These are phyloP conservation scores for Irpex sp. DNA, from an alignment of 1,284 basidiomycete genomes.

Conservation along the genomic window DNA sequence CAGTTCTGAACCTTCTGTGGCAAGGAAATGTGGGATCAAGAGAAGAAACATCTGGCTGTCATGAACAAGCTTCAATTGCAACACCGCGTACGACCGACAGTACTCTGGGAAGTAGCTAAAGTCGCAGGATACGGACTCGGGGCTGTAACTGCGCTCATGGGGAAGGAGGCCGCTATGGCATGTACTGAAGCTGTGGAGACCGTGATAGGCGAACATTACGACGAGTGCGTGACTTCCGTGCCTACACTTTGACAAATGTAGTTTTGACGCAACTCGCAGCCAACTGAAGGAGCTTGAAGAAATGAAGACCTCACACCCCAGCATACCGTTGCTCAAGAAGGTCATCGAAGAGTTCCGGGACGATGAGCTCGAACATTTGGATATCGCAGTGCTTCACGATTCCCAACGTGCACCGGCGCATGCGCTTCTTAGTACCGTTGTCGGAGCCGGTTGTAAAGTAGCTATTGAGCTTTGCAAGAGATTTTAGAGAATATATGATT, in stretches of 20 bases:
- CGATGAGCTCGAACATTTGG: slow-evolving; percentile 93
- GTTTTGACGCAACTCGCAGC: slow-evolving; percentile 35
- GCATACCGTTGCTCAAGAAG: slow-evolving; percentile 71
- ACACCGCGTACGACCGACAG: slow-evolving; percentile 82
- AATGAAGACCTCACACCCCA: slow-evolving; percentile 68
- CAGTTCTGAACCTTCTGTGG: too few relatives aligned
- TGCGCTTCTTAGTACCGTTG: slow-evolving; percentile 81
- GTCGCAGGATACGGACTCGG: slow-evolving; percentile 85
- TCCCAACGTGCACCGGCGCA: slow-evolving; percentile 92
- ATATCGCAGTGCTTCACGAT: slow-evolving; percentile 88
- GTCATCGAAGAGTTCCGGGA: slow-evolving; percentile 88
- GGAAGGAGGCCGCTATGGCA: slow-evolving; percentile 95
- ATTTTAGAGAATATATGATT: slow-evolving; percentile 40
- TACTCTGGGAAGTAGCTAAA: slow-evolving; percentile 82
- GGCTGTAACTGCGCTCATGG: slow-evolving; percentile 82
- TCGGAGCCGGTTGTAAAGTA: slow-evolving; percentile 84
- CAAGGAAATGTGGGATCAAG: slow-evolving; percentile 98
- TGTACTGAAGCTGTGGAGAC: slow-evolving; percentile 98
- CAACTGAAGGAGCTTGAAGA: slow-evolving; percentile 71
- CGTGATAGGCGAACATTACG: slow-evolving; percentile 97
- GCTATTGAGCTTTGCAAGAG: slow-evolving; percentile 89
- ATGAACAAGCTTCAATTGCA: slow-evolving; percentile 85
- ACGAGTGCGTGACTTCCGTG: slow-evolving; percentile 70
- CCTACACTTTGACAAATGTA: not conserved
- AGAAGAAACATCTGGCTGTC: slow-evolving; percentile 87